Percentiles rank a stretch among this genome's conserved stretches.
Evolutionary conservation across 352 stramenopile genomes (phyloP).

Genomic region (Saprolegnia diclina): DNA sequence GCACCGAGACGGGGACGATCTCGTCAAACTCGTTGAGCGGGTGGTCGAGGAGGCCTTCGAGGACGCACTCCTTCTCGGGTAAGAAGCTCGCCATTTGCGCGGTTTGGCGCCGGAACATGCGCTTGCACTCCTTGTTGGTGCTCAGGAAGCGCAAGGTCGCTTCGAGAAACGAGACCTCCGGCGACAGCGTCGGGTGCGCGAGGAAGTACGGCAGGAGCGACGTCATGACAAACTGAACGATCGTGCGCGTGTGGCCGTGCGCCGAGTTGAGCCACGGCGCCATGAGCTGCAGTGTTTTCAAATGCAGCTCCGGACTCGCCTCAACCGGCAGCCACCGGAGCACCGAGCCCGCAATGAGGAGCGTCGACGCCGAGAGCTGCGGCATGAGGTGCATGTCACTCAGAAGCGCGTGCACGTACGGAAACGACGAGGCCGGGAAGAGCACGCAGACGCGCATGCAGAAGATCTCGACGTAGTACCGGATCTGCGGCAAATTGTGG

Average conservation of each 20-base stretch:
- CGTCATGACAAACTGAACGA: slow-evolving; percentile 65
- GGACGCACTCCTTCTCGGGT: slow-evolving; percentile 63
- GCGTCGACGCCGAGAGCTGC: slow-evolving; percentile 55
- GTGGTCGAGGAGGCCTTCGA: slow-evolving; percentile 53
- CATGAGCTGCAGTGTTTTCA: slow-evolving; percentile 30
- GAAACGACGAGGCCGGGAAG: slow-evolving; percentile 36
- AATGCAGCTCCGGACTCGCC: slow-evolving; percentile 2
- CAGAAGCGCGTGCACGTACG: slow-evolving; percentile 42
- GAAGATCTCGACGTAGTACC: slow-evolving; percentile 82
- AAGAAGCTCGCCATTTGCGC: slow-evolving; percentile 55
- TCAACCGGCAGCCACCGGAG: slow-evolving; percentile 15
- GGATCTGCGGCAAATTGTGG: slow-evolving; percentile 58
- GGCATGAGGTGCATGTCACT: slow-evolving; percentile 62
- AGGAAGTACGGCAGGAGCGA: slow-evolving; percentile 61
- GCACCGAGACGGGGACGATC: slow-evolving; percentile 55
- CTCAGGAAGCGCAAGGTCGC: slow-evolving; percentile 57
- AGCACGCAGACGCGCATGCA: slow-evolving; percentile 55
- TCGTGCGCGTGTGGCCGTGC: slow-evolving; percentile 73
- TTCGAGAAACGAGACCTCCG: slow-evolving; percentile 39
- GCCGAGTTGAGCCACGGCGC: slow-evolving; percentile 72
- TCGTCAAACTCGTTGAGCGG: slow-evolving; percentile 70
- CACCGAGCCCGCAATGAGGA: slow-evolving; percentile 34
- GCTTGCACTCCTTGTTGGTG: slow-evolving; percentile 78
- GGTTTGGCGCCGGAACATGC: slow-evolving; percentile 68
- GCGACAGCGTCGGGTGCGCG: slow-evolving; percentile 30